Evolutionary conservation across 768 basidiomycete species (phyloP).

Genomic region (Amanita muscaria): DNA sequence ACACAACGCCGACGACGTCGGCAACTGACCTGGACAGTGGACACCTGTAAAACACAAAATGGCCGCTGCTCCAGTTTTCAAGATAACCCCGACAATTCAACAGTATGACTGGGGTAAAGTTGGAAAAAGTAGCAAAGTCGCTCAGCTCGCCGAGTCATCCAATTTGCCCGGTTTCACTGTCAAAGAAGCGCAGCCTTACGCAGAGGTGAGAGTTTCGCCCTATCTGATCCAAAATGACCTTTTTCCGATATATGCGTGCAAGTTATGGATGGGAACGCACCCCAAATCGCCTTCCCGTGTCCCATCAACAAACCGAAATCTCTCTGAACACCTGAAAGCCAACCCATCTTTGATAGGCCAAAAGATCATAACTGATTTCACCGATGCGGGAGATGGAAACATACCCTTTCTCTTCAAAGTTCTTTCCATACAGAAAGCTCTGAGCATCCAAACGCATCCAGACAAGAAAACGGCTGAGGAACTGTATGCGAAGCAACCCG

Average conservation of each 20-base stretch:
- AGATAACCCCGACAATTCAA: constrained; percentile 76
- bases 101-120: constrained; percentile 94
- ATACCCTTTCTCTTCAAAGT: constrained; percentile 92
- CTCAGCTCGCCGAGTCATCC: constrained; percentile 64
- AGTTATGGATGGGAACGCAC: constrained; percentile 99
- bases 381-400: constrained; percentile 50
- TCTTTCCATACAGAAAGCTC: constrained; percentile 78
- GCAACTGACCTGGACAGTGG: too few species aligned
- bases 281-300: constrained; percentile 48
- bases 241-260: constrained; percentile 6
- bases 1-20: too few species aligned
- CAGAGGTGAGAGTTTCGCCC: constrained; percentile 57
- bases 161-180: constrained; percentile 56
- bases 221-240: background rate
- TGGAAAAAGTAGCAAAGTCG: constrained; percentile 77
- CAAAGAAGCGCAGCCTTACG: constrained; percentile 73
- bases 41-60: too few species aligned
- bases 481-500: constrained; percentile 58
- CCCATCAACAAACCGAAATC: constrained; percentile 27
- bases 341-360: constrained; percentile 65
- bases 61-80: constrained; percentile 72
- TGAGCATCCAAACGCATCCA: constrained; percentile 90
- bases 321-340: constrained; percentile 52
- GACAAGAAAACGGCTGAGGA: constrained; percentile 74
- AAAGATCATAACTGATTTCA: constrained; percentile 44